A percentile compares a stretch with the other conserved stretches of the same genome.
These are phyloP conservation scores for Cylindrotheca fusiformis DNA, from an alignment of 108 stramenopile genomes.

Conservation along the genomic window DNA sequence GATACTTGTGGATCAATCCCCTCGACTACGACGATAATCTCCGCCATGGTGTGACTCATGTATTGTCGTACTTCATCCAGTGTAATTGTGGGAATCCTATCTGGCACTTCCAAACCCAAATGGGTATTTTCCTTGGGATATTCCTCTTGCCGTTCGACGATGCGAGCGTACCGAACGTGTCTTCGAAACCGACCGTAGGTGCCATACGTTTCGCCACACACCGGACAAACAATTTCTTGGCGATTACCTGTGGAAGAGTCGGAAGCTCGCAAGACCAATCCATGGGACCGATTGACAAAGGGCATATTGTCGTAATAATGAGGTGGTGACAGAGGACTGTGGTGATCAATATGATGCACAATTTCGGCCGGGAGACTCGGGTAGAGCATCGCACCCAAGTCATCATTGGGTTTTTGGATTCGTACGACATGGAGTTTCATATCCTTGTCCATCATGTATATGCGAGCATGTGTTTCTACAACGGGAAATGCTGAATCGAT, in stretches of 20 bases:
- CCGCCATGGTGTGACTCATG: slow-evolving; percentile 39
- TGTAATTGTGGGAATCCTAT: slow-evolving; percentile 10
- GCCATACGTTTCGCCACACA: slow-evolving; percentile 68
- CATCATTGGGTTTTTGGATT: slow-evolving; percentile 63
- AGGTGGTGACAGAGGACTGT: slow-evolving; percentile 33
- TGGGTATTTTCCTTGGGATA: slow-evolving; percentile 19
- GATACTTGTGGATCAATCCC: slow-evolving; percentile 63
- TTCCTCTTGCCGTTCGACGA: slow-evolving; percentile 49
- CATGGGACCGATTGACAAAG: slow-evolving; percentile 24
- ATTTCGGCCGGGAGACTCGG: slow-evolving; percentile 48
- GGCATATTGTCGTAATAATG: slow-evolving; percentile 7
- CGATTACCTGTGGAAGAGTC: slow-evolving; percentile 43
- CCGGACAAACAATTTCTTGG: slow-evolving; percentile 56
- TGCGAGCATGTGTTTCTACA: slow-evolving; percentile 85
- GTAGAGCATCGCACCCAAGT: slow-evolving; percentile 52
- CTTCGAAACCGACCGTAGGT: slow-evolving; percentile 44
- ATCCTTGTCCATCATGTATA: slow-evolving; percentile 59
- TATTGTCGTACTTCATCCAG: slow-evolving; percentile 40
- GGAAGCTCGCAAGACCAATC: slow-evolving; percentile 41
- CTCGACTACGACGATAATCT: slow-evolving; percentile 72
- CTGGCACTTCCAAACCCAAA: slow-evolving; percentile 8
- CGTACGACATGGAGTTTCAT: slow-evolving; percentile 52
- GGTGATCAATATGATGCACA: slow-evolving; percentile 60
- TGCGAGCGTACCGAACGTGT: slow-evolving; percentile 56
- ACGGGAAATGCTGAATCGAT: slow-evolving; percentile 61